These are phyloP conservation scores for Didymella exigua DNA, from an alignment of 2,329 filamentous ascomycete genomes.

Conservation along the genomic window DNA sequence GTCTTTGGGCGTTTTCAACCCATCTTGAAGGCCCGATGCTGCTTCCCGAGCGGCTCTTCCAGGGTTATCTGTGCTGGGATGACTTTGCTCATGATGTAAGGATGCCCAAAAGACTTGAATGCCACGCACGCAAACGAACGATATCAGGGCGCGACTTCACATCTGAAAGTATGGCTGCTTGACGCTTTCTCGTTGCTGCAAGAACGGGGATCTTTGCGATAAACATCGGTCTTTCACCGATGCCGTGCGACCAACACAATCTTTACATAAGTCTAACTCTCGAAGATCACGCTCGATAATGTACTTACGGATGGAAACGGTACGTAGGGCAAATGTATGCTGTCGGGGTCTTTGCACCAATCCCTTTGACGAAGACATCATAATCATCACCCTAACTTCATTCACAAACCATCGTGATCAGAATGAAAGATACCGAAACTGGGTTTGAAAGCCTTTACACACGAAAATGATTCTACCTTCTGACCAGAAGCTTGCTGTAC, in stretches of 20 bases:
- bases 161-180: neutral
- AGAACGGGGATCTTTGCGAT: neutral
- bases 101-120: neutral
- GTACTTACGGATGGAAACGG: too few relatives aligned
- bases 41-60: neutral
- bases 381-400: too few relatives aligned
- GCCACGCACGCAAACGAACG: neutral
- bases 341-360: too few relatives aligned
- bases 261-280: neutral
- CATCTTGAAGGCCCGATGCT: neutral
- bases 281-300: too few relatives aligned
- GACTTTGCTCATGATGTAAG: neutral
- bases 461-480: too few relatives aligned
- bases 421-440: too few relatives aligned
- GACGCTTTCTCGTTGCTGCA: neutral
- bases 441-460: too few relatives aligned
- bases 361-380: too few relatives aligned
- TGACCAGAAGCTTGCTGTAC: too few relatives aligned
- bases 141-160: neutral
- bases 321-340: too few relatives aligned
- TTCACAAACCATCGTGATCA: too few relatives aligned
- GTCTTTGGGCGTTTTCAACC: neutral
- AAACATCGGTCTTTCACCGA: neutral
- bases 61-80: neutral
- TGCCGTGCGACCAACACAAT: neutral